Evolutionary conservation across 331 rosid genomes (phyloP).

Genomic region (Acacia pycnantha): DNA sequence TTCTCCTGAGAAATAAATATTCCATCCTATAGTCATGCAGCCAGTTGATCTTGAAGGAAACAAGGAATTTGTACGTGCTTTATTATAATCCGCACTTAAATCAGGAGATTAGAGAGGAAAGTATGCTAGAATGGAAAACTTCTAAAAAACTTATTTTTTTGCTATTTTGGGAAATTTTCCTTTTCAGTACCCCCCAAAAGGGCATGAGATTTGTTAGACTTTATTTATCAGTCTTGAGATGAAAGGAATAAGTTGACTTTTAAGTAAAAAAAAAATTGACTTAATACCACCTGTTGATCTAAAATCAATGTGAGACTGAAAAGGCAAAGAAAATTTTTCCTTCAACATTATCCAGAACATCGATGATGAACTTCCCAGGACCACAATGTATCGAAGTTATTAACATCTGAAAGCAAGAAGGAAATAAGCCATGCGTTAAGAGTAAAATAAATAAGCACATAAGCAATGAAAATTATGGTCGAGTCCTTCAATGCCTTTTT

Average conservation of each 20-base stretch:
- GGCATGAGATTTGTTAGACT: neutral
- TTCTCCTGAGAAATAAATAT: neutral
- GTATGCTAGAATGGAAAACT: no score
- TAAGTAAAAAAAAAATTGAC: neutral
- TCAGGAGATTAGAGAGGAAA: no score
- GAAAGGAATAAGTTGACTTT: neutral
- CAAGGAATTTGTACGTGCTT: neutral
- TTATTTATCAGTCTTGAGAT: neutral
- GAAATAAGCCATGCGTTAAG: neutral
- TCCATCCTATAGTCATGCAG: neutral
- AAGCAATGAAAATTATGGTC: neutral
- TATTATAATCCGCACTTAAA: neutral
- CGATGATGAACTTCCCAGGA: conserved; percentile 11
- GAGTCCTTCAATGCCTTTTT: neutral
- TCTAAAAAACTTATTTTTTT: no score
- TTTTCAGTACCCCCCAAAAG: no score
- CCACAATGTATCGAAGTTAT: conserved; percentile 5
- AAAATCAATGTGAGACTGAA: neutral
- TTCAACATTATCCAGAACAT: neutral
- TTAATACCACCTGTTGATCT: neutral
- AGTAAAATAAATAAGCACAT: neutral
- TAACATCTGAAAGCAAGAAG: neutral
- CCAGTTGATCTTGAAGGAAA: neutral
- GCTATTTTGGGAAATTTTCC: no score
- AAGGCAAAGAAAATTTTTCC: neutral